These are phyloP conservation scores for Acer negundo DNA, from an alignment of 345 rosid genomes.

Conservation along the genomic window DNA sequence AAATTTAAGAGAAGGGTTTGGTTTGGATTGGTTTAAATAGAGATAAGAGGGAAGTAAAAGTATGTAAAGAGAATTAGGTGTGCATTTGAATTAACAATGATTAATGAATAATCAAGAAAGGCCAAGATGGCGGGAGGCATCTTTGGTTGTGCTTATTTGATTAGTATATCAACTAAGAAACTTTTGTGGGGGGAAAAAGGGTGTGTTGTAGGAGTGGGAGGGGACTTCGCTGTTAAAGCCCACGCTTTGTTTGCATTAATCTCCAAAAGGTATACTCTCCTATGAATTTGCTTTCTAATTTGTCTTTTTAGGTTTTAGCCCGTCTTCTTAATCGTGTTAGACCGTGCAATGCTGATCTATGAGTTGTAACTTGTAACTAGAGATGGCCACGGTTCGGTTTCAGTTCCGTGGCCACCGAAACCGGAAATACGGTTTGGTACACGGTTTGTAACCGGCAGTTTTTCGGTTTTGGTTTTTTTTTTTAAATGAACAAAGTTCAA, in stretches of 20 bases:
- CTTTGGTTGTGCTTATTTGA: slow-evolving; percentile 29
- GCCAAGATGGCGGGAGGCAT: slow-evolving; percentile 40
- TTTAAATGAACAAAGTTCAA: no score
- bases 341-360: no score
- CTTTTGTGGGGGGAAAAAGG: slow-evolving; percentile 8
- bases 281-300: background rate
- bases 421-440: no score
- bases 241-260: background rate
- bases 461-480: no score
- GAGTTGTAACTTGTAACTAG: no score
- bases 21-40: slow-evolving; percentile 47
- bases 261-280: background rate
- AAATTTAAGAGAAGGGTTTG: slow-evolving; percentile 42
- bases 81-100: background rate
- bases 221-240: background rate
- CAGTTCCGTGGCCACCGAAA: no score
- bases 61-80: slow-evolving; percentile 11
- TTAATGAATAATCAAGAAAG: background rate
- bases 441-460: no score
- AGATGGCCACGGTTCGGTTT: no score
- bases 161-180: slow-evolving; percentile 21
- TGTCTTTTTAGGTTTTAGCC: no score
- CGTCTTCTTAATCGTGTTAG: no score
- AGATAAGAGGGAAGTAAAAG: slow-evolving; percentile 27
- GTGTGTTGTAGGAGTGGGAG: slow-evolving; percentile 6